A percentile compares a stretch with the other conserved stretches of the same genome.
phyloP scores from a whole-genome alignment of 495 filamentous ascomycete species.

The Aspergillus ellipticus region DNA sequence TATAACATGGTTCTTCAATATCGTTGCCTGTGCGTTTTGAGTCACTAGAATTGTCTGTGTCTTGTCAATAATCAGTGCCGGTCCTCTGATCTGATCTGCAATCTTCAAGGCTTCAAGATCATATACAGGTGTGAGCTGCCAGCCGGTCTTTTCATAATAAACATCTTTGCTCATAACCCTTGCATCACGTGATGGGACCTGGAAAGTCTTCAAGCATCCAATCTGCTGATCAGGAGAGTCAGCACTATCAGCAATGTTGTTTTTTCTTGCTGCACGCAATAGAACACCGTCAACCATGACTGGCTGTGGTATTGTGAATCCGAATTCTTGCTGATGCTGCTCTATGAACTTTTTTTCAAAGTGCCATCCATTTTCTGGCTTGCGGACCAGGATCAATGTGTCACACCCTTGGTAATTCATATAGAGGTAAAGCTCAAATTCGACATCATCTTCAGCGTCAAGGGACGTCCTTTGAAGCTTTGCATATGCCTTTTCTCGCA shows the following conservation, averaged over 20 bases:
- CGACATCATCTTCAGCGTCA: slow-evolving; percentile 35
- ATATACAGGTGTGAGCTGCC: slow-evolving; percentile 79
- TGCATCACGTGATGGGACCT: slow-evolving; percentile 16
- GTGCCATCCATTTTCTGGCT: slow-evolving; percentile 34
- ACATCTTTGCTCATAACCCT: slow-evolving; percentile 33
- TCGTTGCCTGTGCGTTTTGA: slow-evolving; percentile 58
- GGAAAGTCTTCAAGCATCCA: neutral
- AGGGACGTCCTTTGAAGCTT: slow-evolving; percentile 36
- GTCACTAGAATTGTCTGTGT: slow-evolving; percentile 95
- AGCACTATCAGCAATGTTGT: slow-evolving; percentile 34
- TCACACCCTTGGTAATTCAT: slow-evolving; percentile 52
- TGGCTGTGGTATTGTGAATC: slow-evolving; percentile 45
- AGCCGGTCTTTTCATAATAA: slow-evolving; percentile 53
- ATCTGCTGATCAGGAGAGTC: slow-evolving; percentile 22
- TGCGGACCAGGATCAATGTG: slow-evolving; percentile 49
- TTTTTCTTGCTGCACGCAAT: slow-evolving; percentile 38
- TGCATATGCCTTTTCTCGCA: slow-evolving; percentile 27
- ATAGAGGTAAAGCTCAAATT: slow-evolving; percentile 49
- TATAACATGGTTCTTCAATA: slow-evolving; percentile 13
- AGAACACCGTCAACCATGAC: slow-evolving; percentile 53
- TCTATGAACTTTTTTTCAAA: slow-evolving; percentile 40
- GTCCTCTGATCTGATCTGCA: slow-evolving; percentile 72
- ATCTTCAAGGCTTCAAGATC: slow-evolving; percentile 72
- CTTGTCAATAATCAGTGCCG: slow-evolving; percentile 88
- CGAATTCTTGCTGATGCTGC: slow-evolving; percentile 49